Base-by-base conservation (phyloP, 2,329 filamentous ascomycete species). In the Epichloe sibirici region DNA sequence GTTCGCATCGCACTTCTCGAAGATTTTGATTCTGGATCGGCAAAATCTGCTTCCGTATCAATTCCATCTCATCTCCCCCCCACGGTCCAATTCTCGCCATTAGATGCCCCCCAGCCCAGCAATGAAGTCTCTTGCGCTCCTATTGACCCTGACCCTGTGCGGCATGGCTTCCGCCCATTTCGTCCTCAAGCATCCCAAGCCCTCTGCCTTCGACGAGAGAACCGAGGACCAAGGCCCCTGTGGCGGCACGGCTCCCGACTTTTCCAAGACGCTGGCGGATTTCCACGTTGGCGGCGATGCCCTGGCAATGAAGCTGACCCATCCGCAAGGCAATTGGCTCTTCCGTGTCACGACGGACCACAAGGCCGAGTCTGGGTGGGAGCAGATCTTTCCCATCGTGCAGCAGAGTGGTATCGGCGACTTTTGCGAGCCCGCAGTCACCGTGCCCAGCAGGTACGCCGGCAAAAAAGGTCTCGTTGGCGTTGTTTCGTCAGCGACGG, bases 211-310 rank as follows among this genome's bases (percentile, higher is more conserved):
- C 58, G 71, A 74, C 55, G 65, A 75, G 54, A 74, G 77, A 46
- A 69, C 74, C 38, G 63, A 70, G 34, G 63, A 53, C 59, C 65
- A 63, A 5, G 68, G 61, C 0, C 81, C 79, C 28, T 83, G 80
- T 63, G 81, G 81, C 55, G 75, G 77, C 57, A 73, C 73, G 62
- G 66, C 68, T 0, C 68, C 75, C 35, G 67, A 75, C 56, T 71
- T 78, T 51, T 68, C 68, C 46, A 57, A 68, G 25, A 67, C 66
- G 43, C 69, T 81, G 62, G 70, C 71, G 50, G 74, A 79, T 58
- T 82, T 82, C 65, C 74, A 81, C 61, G 75, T 82, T 54, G 77
- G 68, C 58, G 78, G 79, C 58, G 75, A 81, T 57, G 66, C 74
- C 53, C 67, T 82, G 37, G 69, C 71, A 54, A 61, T 76, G 48